Evolutionary conservation across 2,329 filamentous ascomycete genomes (phyloP), one percentile per base, ranked within the genome.

Genomic region (Aspergillus eucalypticola): DNA sequence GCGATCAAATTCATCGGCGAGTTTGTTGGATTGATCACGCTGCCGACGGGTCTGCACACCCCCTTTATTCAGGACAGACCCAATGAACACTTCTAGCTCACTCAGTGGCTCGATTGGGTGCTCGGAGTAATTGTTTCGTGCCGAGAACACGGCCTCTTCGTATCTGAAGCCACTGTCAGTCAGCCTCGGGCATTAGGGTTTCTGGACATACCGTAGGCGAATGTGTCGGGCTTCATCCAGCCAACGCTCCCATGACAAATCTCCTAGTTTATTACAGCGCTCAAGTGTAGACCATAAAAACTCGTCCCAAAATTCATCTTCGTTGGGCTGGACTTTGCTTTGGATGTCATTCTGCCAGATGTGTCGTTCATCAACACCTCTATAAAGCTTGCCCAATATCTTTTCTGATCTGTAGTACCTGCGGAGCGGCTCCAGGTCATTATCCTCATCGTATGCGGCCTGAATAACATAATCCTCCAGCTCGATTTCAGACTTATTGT

Each of bases 321-420:
- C 59, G 44, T 55, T 54, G 3, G 42, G 42, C 8, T n/a, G 46
- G 25, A 25, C 17, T 39, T 60, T 13, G 19, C 53, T 52, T 11
- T 57, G 59, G 17, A 71, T 48, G 25, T 68, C 58, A 3, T 65
- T 42, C 19, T 46, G 64, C 65, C 60, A 71, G 46, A 93, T 89
- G 55, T 83, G 81, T 49, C 81, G 80, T 72, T 95, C 91, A 66
- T 96, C 86, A 10, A 96, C 87, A 0, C 82, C 83, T 1, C 90
- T 85, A 70, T 90, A 95, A 0, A 96, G 78, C 4, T 81, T 75
- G 0, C 91, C 91, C 0, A 95, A 81, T 0, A 89, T 79, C 65
- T 90, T 91, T 0, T 85, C 66, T 1, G 88, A 92, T 32, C 74
- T 75, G 71, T 95, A 93, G 69, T 87, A 94, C 3, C 75, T 73